phyloP scores from a whole-genome alignment of 768 basidiomycete genomes.

The Daedaleopsis sinensis region DNA sequence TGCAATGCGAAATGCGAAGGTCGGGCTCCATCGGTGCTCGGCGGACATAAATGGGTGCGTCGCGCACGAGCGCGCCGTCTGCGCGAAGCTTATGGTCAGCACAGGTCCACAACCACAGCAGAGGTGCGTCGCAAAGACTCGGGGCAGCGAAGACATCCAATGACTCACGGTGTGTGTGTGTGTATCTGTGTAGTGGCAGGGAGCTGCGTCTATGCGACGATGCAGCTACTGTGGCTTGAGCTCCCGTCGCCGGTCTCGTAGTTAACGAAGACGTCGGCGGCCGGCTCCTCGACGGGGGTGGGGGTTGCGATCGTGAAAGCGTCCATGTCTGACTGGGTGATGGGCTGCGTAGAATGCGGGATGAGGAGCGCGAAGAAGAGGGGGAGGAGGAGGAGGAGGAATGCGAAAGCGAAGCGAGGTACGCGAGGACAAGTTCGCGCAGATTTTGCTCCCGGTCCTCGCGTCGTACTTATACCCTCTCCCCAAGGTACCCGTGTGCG shows the following conservation, averaged over 20 bases:
- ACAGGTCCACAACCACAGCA: too few species aligned
- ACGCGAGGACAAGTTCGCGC: slow-evolving; percentile 9
- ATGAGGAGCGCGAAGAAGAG: too few species aligned
- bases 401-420: background rate
- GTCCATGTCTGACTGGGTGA: slow-evolving; percentile 18
- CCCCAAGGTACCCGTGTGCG: background rate
- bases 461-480: slow-evolving; percentile 5
- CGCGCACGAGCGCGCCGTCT: background rate
- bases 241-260: slow-evolving; percentile 13
- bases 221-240: slow-evolving; percentile 12
- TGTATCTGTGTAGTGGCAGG: background rate
- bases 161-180: background rate
- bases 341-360: background rate
- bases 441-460: background rate
- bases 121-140: too few species aligned
- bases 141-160: too few species aligned
- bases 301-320: slow-evolving; percentile 24
- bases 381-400: background rate
- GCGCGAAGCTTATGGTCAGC: too few species aligned
- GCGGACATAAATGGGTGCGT: background rate
- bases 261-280: slow-evolving; percentile 15
- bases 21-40: background rate
- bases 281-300: slow-evolving; percentile 21
- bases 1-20: slow-evolving; percentile 2
- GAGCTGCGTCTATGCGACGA: slow-evolving; percentile 16